phyloP scores from a whole-genome alignment of 768 basidiomycete species.

The Lentinula sp. region DNA sequence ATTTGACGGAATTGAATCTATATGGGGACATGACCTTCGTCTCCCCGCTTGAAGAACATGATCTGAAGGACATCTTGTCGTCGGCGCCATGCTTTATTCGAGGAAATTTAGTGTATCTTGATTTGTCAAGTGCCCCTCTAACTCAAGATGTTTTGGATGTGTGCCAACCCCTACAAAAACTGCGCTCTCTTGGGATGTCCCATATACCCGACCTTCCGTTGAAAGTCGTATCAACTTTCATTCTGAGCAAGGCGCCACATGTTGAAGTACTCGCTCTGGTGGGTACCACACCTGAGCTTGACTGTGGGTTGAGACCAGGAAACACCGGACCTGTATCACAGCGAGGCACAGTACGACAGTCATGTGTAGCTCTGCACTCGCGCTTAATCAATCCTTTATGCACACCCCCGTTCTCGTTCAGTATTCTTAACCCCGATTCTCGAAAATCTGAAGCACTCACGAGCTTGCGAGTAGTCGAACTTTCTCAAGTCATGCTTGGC shows the following conservation, averaged over 20 bases:
- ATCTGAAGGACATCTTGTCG: slow-evolving; percentile 63
- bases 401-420: slow-evolving; percentile 70
- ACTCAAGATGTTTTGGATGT: slow-evolving; percentile 47
- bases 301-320: slow-evolving; percentile 41
- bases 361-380: slow-evolving; percentile 71
- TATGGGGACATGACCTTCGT: slow-evolving; percentile 86
- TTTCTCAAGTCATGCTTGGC: slow-evolving; percentile 65
- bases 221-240: slow-evolving; percentile 58
- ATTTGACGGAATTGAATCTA: slow-evolving; percentile 74
- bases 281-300: slow-evolving; percentile 70
- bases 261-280: slow-evolving; percentile 85
- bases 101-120: slow-evolving; percentile 78
- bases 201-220: slow-evolving; percentile 73
- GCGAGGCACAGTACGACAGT: slow-evolving; percentile 52
- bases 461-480: slow-evolving; percentile 80
- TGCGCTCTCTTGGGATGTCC: slow-evolving; percentile 88
- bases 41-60: slow-evolving; percentile 59
- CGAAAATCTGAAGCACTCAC: slow-evolving; percentile 49
- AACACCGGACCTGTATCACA: slow-evolving; percentile 17
- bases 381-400: slow-evolving; percentile 77
- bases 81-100: slow-evolving; percentile 74
- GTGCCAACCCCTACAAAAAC: slow-evolving; percentile 58
- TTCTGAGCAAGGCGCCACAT: slow-evolving; percentile 59
- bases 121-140: slow-evolving; percentile 80
- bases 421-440: slow-evolving; percentile 26